Base-by-base conservation (phyloP, 805 yeast genomes). In the Candida wancherniae region DNA sequence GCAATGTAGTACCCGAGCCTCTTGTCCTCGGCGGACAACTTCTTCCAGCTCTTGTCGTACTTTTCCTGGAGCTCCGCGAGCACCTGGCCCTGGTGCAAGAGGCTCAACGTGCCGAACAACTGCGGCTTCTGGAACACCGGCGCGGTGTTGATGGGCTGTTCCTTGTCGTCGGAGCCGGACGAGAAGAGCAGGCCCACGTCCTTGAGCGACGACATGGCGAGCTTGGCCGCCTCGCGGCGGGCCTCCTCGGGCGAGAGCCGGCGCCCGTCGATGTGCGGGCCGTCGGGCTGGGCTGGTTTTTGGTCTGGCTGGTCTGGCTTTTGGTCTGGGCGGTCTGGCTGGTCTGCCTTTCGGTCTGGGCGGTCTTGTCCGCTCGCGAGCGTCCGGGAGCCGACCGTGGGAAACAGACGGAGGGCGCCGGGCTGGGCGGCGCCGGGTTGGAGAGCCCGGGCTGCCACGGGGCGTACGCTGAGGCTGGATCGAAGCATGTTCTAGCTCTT, bases 1-100 rank as follows among this genome's bases (percentile, higher is more conserved):
- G 79, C 68, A 18, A 79, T 66, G 57, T 69, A 78, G 51, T 75
- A 80, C 7, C 75, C 68, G 40, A 80, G 60, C 39, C 70, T 61
- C 48, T 80, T 80, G 31, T 69, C 69, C 29, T 71, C 67, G 9
- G 38, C 38, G 4, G 73, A 62, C 26, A 80, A 41, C 23, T 61
- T 54, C 2, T 53, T 51, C 94, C 94, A 83, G 32, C 70, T 64
- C 31, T 64, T 64, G 40, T 71, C 75, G 47, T 57, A 61, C 34
- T 65, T 73, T 48, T 42, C 69, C 53, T 52, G 77, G 54, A 66
- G 53, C 36, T 76, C 80, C 23, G 68, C 66, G 17, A 71, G 57
- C 12, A 69, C 70, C 42, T 75, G 80, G 28, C 79, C 76, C 45
- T 78, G 77, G 40, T 72, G 80, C 20, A 73, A 58, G 13, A 73